Percentiles rank a stretch among this genome's conserved stretches.
phyloP scores from a whole-genome alignment of 768 basidiomycete genomes.

The Termitomyces sp. region DNA sequence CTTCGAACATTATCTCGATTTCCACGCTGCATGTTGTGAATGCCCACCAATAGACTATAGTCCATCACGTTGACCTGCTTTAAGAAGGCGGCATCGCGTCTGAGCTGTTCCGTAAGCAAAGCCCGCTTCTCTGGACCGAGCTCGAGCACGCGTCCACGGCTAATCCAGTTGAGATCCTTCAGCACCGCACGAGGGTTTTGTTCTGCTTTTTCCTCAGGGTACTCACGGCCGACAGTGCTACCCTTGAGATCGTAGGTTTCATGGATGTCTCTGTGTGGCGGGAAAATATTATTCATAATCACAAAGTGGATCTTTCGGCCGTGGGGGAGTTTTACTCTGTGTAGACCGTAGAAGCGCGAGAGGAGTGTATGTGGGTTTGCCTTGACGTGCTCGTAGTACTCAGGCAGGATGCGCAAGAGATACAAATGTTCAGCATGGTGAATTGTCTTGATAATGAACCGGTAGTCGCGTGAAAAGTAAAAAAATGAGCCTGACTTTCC shows the following conservation, averaged over 20 bases:
- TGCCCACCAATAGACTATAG: constrained; percentile 90
- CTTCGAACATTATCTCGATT: constrained; percentile 89
- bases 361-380: constrained; percentile 91
- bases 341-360: constrained; percentile 93
- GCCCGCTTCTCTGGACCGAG: constrained; percentile 96
- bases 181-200: constrained; percentile 82
- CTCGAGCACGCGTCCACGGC: constrained; percentile 68
- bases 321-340: constrained; percentile 92
- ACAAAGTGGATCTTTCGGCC: constrained; percentile 98
- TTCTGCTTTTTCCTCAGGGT: constrained; percentile 78
- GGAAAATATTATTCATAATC: constrained; percentile 99
- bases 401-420: constrained; percentile 73
- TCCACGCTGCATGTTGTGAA: constrained; percentile 86
- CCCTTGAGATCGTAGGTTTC: constrained; percentile 98
- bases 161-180: constrained; percentile 97
- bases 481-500: constrained; percentile 99
- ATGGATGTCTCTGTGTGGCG: constrained; percentile 94
- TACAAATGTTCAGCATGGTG: constrained; percentile 93
- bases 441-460: constrained; percentile 99
- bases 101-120: constrained; percentile 83
- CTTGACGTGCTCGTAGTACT: constrained; percentile 83
- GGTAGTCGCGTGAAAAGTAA: constrained; percentile 97
- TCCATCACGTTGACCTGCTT: constrained; percentile 89
- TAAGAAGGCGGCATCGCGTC: constrained; percentile 82
- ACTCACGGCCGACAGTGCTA: constrained; percentile 83